These are phyloP conservation scores for Chlorella sorokiniana DNA, from an alignment of 139 green algal species.

Conservation along the genomic window DNA sequence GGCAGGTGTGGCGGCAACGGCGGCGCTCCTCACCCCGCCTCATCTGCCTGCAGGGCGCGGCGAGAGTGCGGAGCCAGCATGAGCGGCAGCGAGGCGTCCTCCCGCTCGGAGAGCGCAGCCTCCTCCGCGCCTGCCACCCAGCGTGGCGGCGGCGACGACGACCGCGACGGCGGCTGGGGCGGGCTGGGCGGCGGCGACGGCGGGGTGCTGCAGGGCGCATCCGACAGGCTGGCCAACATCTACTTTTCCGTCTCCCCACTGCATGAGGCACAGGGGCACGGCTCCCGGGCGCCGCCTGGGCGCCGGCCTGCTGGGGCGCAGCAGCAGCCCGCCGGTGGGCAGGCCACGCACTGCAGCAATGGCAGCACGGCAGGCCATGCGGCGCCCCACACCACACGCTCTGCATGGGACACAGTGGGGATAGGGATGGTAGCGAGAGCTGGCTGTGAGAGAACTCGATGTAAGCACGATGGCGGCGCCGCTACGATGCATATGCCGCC, in stretches of 20 bases:
- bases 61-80: slow-evolving; percentile 11
- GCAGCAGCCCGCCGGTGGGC: slow-evolving; percentile 16
- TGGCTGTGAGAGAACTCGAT: too few species aligned
- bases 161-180: not conserved
- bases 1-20: too few species aligned
- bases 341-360: slow-evolving; percentile 6
- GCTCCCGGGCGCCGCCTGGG: not conserved
- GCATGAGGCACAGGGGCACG: not conserved
- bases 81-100: slow-evolving; percentile 14
- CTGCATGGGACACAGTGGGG: not conserved
- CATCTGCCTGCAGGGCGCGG: slow-evolving; percentile 11
- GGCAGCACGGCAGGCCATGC: not conserved
- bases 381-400: not conserved
- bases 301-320: not conserved
- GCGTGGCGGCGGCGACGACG: not conserved
- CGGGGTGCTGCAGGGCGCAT: slow-evolving; percentile 14
- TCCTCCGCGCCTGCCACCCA: not conserved
- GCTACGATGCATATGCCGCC: too few species aligned
- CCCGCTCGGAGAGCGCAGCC: not conserved
- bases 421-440: not conserved
- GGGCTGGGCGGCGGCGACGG: not conserved
- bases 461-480: too few species aligned
- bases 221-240: not conserved
- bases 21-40: too few species aligned
- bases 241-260: slow-evolving; percentile 5